These are phyloP conservation scores for Carex arenaria DNA, from an alignment of 202 grass and related monocot genomes.

Conservation along the genomic window DNA sequence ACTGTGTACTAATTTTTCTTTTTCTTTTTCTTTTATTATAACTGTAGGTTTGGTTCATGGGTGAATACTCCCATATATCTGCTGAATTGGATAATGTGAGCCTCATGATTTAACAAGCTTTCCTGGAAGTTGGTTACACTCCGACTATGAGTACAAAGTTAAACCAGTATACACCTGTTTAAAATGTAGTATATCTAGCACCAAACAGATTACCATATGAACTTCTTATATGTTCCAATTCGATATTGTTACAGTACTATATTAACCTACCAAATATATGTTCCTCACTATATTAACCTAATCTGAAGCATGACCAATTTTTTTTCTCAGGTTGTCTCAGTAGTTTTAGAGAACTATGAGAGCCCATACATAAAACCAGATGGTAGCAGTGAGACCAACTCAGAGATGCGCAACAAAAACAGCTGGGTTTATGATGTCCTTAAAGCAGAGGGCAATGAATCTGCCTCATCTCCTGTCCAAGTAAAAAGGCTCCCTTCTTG, in stretches of 20 bases:
- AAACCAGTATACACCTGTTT: neutral
- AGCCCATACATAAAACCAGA: slow-evolving; percentile 61
- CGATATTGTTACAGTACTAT: neutral
- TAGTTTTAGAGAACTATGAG: slow-evolving; percentile 84
- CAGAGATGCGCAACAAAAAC: slow-evolving; percentile 23
- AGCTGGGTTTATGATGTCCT: slow-evolving; percentile 65
- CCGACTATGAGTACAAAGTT: neutral
- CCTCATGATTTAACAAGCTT: neutral
- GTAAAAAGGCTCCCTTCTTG: slow-evolving; percentile 72
- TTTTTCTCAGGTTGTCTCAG: slow-evolving; percentile 68
- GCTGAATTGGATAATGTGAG: slow-evolving; percentile 88
- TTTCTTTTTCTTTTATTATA: slow-evolving; percentile 26
- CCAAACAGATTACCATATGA: neutral
- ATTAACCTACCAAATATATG: neutral
- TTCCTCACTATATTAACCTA: neutral
- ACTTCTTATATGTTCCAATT: neutral
- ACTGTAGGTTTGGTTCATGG: slow-evolving; percentile 97
- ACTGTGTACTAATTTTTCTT: slow-evolving; percentile 22
- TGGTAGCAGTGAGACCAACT: slow-evolving; percentile 25
- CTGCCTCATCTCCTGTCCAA: slow-evolving; percentile 31
- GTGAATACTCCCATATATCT: slow-evolving; percentile 95
- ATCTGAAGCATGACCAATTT: neutral
- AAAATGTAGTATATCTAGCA: neutral
- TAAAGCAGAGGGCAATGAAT: slow-evolving; percentile 59
- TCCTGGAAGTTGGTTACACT: neutral